These are phyloP conservation scores for Solanum pennellii DNA, from an alignment of 257 asterid species.

Conservation along the genomic window DNA sequence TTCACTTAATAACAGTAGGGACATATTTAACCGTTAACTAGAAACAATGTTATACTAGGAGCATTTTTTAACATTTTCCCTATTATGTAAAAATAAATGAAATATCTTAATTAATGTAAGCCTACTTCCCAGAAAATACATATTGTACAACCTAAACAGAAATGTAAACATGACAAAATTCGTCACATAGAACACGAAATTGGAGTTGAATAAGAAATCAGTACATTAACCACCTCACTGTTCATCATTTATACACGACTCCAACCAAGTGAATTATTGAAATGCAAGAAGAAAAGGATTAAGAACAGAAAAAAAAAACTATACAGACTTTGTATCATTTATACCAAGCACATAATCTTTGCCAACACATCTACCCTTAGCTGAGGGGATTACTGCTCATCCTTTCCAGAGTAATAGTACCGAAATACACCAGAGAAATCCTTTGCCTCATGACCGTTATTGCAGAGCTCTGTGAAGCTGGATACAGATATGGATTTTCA, in stretches of 20 bases:
- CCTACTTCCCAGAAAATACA: not conserved
- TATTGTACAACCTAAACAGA: not conserved
- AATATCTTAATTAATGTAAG: not conserved
- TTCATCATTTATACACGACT: not conserved
- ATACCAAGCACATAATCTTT: not conserved
- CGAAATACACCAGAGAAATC: conserved; percentile 88
- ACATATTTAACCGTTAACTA: no score
- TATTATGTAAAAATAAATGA: no score
- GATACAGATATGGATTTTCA: not conserved
- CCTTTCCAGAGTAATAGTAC: conserved; percentile 65
- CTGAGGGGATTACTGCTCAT: conserved; percentile 27
- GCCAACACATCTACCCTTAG: not conserved
- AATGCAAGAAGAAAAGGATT: not conserved
- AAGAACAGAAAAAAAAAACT: not conserved
- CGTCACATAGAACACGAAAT: not conserved
- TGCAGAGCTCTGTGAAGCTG: conserved; percentile 66
- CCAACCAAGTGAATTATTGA: not conserved
- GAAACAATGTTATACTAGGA: no score
- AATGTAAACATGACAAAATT: not conserved
- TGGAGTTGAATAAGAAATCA: not conserved
- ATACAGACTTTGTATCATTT: not conserved
- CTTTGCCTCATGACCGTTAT: conserved; percentile 43
- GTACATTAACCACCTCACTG: not conserved
- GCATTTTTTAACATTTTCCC: no score
- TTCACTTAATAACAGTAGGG: no score